Evolutionary conservation across 2,329 filamentous ascomycete genomes (phyloP).

Genomic region (Ophioceras dolichostomum): DNA sequence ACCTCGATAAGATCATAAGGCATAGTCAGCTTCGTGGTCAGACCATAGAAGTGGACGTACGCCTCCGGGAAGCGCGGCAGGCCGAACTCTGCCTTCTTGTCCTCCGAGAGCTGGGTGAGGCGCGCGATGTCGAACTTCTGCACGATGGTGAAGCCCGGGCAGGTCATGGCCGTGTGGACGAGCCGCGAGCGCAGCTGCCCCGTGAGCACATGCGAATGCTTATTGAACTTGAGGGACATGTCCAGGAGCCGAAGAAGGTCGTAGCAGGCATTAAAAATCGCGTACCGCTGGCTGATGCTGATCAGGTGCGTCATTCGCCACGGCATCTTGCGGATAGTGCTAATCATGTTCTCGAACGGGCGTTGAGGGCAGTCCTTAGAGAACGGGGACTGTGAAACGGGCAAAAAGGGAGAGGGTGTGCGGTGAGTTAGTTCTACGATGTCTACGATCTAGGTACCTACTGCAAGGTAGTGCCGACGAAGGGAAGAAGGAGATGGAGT

Average conservation of each 20-base stretch:
- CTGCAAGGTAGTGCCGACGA: too few species aligned
- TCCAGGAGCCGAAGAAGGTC: slow-evolving; percentile 34
- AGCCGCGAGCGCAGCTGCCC: slow-evolving; percentile 40
- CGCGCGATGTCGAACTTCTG: slow-evolving; percentile 48
- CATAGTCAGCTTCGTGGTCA: slow-evolving; percentile 33
- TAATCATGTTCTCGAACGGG: slow-evolving; percentile 53
- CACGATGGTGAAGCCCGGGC: slow-evolving; percentile 46
- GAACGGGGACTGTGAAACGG: slow-evolving; percentile 50
- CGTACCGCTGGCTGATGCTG: slow-evolving; percentile 42
- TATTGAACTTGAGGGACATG: slow-evolving; percentile 24
- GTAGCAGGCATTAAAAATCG: slow-evolving; percentile 36
- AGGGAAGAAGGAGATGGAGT: too few species aligned
- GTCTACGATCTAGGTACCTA: too few species aligned
- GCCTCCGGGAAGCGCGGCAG: slow-evolving; percentile 32
- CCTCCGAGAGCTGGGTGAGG: slow-evolving; percentile 22
- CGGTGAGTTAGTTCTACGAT: too few species aligned
- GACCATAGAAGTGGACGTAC: slow-evolving; percentile 40
- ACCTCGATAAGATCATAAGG: slow-evolving; percentile 44
- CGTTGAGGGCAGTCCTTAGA: slow-evolving; percentile 50
- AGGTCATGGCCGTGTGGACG: slow-evolving; percentile 37
- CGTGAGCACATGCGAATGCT: slow-evolving; percentile 33
- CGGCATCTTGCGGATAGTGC: slow-evolving; percentile 48
- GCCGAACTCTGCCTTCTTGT: slow-evolving; percentile 24
- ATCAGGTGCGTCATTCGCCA: slow-evolving; percentile 47
- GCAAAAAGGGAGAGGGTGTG: too few species aligned